Percentiles rank a stretch among this genome's conserved stretches.
These are phyloP conservation scores for Boletus vermiculosoides DNA, from an alignment of 768 basidiomycete species.

Conservation along the genomic window DNA sequence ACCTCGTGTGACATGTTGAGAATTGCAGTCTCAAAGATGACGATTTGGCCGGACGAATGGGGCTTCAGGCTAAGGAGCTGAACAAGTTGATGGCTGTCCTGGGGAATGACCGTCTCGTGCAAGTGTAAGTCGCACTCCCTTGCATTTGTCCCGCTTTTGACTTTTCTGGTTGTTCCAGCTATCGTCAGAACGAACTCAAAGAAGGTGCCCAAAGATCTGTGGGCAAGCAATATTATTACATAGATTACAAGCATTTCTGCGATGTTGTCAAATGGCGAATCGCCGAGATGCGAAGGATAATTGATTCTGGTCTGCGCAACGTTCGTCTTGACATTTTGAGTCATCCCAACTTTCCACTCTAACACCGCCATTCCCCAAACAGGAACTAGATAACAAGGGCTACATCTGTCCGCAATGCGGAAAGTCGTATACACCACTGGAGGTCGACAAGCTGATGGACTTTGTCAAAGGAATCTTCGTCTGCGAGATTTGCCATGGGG, in stretches of 20 bases:
- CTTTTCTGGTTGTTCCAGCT: constrained; percentile 42
- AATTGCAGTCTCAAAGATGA: constrained; percentile 82
- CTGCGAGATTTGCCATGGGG: constrained; percentile 86
- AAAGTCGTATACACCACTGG: constrained; percentile 79
- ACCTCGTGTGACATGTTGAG: constrained; percentile 21
- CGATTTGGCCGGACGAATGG: constrained; percentile 88
- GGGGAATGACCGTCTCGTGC: constrained; percentile 73
- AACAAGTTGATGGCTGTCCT: constrained; percentile 86
- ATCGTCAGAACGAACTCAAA: constrained; percentile 89
- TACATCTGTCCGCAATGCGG: constrained; percentile 92
- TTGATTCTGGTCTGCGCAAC: constrained; percentile 87
- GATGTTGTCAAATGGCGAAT: constrained; percentile 98
- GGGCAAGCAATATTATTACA: constrained; percentile 92
- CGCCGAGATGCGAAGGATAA: constrained; percentile 85
- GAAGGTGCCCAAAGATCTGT: constrained; percentile 86
- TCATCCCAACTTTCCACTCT: neutral
- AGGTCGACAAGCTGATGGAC: constrained; percentile 83
- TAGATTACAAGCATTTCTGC: constrained; percentile 93
- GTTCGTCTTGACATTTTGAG: constrained; percentile 42
- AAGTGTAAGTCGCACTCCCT: constrained; percentile 53
- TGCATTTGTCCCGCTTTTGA: constrained; percentile 3
- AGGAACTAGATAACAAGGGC: constrained; percentile 98
- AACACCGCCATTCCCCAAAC: neutral
- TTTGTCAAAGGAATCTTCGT: constrained; percentile 60
- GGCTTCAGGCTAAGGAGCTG: constrained; percentile 84